These are phyloP conservation scores for Botrytis elliptica DNA, from an alignment of 2,329 filamentous ascomycete genomes.

Conservation along the genomic window DNA sequence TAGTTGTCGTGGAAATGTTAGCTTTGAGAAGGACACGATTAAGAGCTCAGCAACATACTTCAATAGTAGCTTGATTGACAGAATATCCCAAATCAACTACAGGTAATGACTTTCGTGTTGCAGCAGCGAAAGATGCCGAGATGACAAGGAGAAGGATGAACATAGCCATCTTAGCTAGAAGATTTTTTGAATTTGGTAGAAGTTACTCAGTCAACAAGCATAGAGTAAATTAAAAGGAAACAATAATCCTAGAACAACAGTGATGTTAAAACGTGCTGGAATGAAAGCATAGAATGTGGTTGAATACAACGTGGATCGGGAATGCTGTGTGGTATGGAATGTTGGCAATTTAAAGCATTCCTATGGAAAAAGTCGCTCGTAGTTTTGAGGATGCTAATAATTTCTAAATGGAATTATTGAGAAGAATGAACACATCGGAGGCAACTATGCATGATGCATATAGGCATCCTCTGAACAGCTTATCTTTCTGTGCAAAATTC, in stretches of 20 bases:
- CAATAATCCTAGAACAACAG: background rate
- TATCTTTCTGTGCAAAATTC: background rate
- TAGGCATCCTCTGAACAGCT: background rate
- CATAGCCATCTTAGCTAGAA: background rate
- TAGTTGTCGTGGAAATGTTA: background rate
- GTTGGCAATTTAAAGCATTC: background rate
- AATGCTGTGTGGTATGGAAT: background rate
- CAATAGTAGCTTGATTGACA: conserved; percentile 34
- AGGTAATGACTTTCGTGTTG: conserved; percentile 22
- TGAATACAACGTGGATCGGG: background rate
- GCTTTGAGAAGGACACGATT: conserved; percentile 24
- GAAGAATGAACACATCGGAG: background rate
- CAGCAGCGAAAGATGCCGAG: background rate
- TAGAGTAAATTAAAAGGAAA: no score
- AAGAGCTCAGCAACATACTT: conserved; percentile 14
- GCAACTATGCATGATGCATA: background rate
- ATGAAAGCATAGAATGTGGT: background rate
- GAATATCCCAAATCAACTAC: conserved; percentile 37
- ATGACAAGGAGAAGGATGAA: background rate
- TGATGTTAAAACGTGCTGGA: background rate
- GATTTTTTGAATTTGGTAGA: background rate
- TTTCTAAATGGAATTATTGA: background rate
- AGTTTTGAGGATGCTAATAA: background rate
- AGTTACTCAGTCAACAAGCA: background rate
- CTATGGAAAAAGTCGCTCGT: background rate